Percentiles rank a stretch among this genome's conserved stretches.
Conservation (phyloP, 116 monocot genomes). For the Papilionanthe hybrid region DNA sequence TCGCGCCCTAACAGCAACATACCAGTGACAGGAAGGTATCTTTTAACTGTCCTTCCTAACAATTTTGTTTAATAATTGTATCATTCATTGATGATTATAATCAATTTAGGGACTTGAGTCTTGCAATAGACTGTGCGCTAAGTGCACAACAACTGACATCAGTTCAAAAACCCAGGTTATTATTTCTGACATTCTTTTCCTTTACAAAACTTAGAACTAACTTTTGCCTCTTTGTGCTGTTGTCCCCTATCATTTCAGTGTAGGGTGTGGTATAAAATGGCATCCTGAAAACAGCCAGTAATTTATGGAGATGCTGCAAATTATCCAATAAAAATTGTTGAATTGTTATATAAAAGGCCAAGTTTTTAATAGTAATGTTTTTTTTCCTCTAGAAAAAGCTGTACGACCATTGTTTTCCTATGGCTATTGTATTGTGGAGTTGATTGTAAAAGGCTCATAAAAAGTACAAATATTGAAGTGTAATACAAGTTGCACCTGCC, state of each 20-base stretch:
- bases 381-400: no score
- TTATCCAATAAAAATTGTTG: no score
- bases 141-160: conserved; percentile 57
- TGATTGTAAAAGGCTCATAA: no score
- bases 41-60: background rate
- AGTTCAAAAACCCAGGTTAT: conserved; percentile 69
- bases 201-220: background rate
- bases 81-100: background rate
- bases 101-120: conserved; percentile 64
- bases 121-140: conserved; percentile 74
- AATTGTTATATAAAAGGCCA: no score
- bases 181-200: background rate
- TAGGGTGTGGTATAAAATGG: conserved; percentile 97
- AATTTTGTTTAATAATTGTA: background rate
- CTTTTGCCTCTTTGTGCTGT: background rate
- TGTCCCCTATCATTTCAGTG: conserved; percentile 29
- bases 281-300: conserved; percentile 38
- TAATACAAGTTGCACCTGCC: no score
- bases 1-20: conserved; percentile 69
- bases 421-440: no score
- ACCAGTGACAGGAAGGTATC: conserved; percentile 85
- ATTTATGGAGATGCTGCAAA: background rate
- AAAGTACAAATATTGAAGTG: no score
- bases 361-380: no score
- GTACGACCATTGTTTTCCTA: no score